Conservation (phyloP, 2,329 filamentous ascomycete genomes). For the Nemania serpens region DNA sequence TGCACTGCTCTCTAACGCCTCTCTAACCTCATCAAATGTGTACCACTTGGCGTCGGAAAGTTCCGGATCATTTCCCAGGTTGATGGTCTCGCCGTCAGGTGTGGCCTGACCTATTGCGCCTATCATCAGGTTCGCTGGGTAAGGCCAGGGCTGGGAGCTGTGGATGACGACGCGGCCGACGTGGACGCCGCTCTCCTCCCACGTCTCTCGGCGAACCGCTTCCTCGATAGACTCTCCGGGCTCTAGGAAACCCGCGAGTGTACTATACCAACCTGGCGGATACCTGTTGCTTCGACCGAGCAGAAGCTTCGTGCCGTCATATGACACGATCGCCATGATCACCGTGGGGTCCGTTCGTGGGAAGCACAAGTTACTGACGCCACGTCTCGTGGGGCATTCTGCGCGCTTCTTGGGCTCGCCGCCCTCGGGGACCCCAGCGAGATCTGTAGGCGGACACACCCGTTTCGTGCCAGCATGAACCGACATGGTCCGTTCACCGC, state of each 20-base stretch:
- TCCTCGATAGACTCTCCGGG: constrained; percentile 86
- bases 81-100: constrained; percentile 76
- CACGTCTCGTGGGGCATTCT: constrained; percentile 79
- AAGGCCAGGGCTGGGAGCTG: constrained; percentile 86
- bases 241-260: constrained; percentile 85
- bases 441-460: constrained; percentile 74
- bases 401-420: constrained; percentile 58
- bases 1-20: constrained; percentile 68
- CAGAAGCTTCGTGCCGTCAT: constrained; percentile 76
- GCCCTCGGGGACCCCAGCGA: constrained; percentile 48
- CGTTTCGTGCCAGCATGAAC: constrained; percentile 82
- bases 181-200: constrained; percentile 80
- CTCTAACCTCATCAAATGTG: constrained; percentile 75
- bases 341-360: constrained; percentile 92
- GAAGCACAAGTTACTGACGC: constrained; percentile 89
- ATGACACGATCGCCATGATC: constrained; percentile 89
- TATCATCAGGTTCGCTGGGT: constrained; percentile 84
- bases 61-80: constrained; percentile 87
- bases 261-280: constrained; percentile 85
- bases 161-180: constrained; percentile 81
- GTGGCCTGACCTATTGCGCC: constrained; percentile 85
- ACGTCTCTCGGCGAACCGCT: constrained; percentile 80
- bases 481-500: constrained; percentile 80
- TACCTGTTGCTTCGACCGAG: constrained; percentile 85
- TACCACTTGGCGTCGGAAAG: constrained; percentile 92